These are phyloP conservation scores for Batkoa obscura DNA, from an alignment of 371 early-diverging fungal species.

Conservation along the genomic window DNA sequence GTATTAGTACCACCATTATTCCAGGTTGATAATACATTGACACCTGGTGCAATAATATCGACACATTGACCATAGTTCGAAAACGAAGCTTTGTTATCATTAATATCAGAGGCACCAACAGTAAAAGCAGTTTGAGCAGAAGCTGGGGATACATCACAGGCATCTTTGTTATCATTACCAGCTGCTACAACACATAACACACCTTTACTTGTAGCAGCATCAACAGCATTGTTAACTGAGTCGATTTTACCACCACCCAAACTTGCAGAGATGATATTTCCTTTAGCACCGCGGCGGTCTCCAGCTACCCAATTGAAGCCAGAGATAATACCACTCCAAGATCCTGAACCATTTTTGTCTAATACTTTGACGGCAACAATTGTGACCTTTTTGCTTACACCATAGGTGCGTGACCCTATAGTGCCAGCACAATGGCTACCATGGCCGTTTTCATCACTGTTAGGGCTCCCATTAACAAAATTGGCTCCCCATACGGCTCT, in stretches of 20 bases:
- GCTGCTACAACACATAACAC: constrained; percentile 39
- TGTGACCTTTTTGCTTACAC: constrained; percentile 19
- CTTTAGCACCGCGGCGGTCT: neutral
- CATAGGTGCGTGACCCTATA: neutral
- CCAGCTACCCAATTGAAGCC: constrained; percentile 10
- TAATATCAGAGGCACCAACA: constrained; percentile 36
- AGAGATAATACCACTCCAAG: constrained; percentile 8
- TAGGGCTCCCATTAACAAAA: constrained; percentile 39
- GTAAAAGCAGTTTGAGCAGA: constrained; percentile 29
- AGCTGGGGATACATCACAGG: constrained; percentile 42
- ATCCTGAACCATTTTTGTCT: constrained; percentile 11
- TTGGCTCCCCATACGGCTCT: constrained; percentile 60
- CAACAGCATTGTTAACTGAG: constrained; percentile 18
- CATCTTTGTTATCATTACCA: constrained; percentile 28
- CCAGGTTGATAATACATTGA: constrained; percentile 19
- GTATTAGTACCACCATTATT: constrained; percentile 11
- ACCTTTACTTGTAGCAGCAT: constrained; percentile 13
- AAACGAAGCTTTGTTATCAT: constrained; percentile 40
- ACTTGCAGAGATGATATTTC: constrained; percentile 29
- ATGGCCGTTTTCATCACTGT: constrained; percentile 17
- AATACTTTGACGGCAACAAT: constrained; percentile 73
- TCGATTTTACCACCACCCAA: constrained; percentile 16
- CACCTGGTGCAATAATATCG: constrained; percentile 38
- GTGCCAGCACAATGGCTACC: constrained; percentile 41
- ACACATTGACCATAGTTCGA: constrained; percentile 61